Percentiles rank a stretch among this genome's conserved stretches.
phyloP scores from a whole-genome alignment of 805 yeast genomes.

The Saccharomycopsis sp. region DNA sequence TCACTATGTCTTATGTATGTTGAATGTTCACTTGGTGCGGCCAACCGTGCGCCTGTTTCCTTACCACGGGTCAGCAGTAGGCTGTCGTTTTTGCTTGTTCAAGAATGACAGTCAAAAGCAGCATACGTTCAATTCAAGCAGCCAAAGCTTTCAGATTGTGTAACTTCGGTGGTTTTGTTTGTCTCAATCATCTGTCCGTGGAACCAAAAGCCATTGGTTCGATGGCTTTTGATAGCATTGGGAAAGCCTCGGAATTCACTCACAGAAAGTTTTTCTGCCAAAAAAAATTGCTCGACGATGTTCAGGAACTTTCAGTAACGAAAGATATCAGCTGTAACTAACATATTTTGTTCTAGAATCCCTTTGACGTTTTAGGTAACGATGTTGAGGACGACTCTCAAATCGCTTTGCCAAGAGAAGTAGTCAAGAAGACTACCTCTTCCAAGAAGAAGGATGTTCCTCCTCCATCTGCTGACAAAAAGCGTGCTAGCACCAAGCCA shows the following conservation, averaged over 20 bases:
- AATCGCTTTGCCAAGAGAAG: conserved; percentile 52
- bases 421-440: conserved; percentile 75
- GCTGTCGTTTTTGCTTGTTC: no score
- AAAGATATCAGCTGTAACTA: no score
- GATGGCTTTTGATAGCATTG: background rate
- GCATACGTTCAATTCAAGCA: no score
- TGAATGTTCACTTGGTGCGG: background rate
- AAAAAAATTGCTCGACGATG: background rate
- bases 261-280: background rate
- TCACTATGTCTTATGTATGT: background rate
- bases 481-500: conserved; percentile 63
- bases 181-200: no score
- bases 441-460: conserved; percentile 82
- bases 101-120: no score
- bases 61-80: no score
- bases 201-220: background rate
- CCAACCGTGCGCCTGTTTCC: no score
- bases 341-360: conserved; percentile 48
- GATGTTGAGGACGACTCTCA: conserved; percentile 77
- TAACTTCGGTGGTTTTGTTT: no score
- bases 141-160: no score
- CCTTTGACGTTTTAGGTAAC: conserved; percentile 78
- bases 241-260: background rate
- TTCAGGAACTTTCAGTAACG: background rate
- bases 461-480: conserved; percentile 75